Evolutionary conservation across 2,329 filamentous ascomycete species (phyloP).

Genomic region (Lasiodiplodia sp.): DNA sequence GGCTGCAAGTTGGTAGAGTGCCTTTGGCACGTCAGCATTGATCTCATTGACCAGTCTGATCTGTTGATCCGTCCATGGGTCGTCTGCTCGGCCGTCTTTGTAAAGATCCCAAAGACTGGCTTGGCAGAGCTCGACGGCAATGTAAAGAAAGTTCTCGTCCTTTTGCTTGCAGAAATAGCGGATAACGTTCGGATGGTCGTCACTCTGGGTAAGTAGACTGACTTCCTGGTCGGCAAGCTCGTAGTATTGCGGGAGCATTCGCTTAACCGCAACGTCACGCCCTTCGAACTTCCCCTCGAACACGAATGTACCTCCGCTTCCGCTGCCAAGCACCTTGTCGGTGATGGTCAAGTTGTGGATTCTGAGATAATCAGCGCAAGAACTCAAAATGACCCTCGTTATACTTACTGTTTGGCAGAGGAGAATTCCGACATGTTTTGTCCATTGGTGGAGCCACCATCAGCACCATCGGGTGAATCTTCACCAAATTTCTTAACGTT

Average conservation of each 20-base stretch:
- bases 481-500: constrained; percentile 48
- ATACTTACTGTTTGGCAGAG: constrained; percentile 52
- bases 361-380: constrained; percentile 1
- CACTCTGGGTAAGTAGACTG: constrained; percentile 85
- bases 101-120: constrained; percentile 93
- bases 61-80: constrained; percentile 65
- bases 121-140: constrained; percentile 91
- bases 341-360: constrained; percentile 69
- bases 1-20: constrained; percentile 87
- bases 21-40: constrained; percentile 76
- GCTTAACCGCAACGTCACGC: constrained; percentile 91
- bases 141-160: constrained; percentile 90
- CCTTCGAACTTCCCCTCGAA: constrained; percentile 95
- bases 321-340: constrained; percentile 70
- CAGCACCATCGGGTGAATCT: constrained; percentile 37
- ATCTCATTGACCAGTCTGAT: constrained; percentile 74
- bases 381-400: background rate
- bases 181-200: constrained; percentile 95
- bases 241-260: constrained; percentile 95
- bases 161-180: constrained; percentile 94
- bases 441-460: constrained; percentile 44
- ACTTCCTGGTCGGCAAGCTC: constrained; percentile 96
- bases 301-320: constrained; percentile 96
- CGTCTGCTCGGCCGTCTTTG: constrained; percentile 63
- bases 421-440: constrained; percentile 39